A percentile compares a stretch with the other conserved stretches of the same genome.
phyloP scores from a whole-genome alignment of 2,329 filamentous ascomycete genomes.

The Cercospora beticola region DNA sequence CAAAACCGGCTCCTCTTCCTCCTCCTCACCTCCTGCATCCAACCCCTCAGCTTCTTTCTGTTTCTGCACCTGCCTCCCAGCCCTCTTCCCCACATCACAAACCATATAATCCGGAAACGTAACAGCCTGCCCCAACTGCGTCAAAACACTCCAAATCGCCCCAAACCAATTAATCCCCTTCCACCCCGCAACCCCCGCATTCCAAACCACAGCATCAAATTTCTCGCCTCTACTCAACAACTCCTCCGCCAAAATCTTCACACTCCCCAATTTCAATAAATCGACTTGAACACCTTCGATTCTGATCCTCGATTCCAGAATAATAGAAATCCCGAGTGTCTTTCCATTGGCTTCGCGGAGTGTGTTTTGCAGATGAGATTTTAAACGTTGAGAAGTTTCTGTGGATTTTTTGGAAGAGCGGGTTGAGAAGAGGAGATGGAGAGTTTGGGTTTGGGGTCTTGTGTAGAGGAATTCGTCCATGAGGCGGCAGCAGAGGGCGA shows the following conservation, averaged over 20 bases:
- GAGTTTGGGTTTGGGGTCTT: conserved; percentile 64
- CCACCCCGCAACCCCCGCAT: conserved; percentile 89
- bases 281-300: conserved; percentile 60
- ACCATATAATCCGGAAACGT: conserved; percentile 80
- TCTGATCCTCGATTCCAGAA: conserved; percentile 47
- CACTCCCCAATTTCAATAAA: conserved; percentile 55
- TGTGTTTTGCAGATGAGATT: conserved; percentile 56
- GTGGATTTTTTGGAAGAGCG: conserved; percentile 71
- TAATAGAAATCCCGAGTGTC: conserved; percentile 41
- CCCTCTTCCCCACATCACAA: conserved; percentile 55
- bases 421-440: conserved; percentile 82
- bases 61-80: conserved; percentile 53
- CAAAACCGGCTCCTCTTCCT: conserved; percentile 57
- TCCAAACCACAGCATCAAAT: conserved; percentile 77
- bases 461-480: conserved; percentile 84
- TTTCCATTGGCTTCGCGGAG: conserved; percentile 38
- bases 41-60: conserved; percentile 16
- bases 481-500: conserved; percentile 77
- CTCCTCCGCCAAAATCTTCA: conserved; percentile 54
- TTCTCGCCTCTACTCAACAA: conserved; percentile 61
- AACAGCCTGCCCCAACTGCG: conserved; percentile 64
- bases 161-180: conserved; percentile 68
- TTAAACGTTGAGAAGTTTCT: conserved; percentile 61
- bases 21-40: conserved; percentile 6
- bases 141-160: conserved; percentile 58